phyloP scores from a whole-genome alignment of 2,329 filamentous ascomycete genomes.

The Aotearoamyces nothofagi region DNA sequence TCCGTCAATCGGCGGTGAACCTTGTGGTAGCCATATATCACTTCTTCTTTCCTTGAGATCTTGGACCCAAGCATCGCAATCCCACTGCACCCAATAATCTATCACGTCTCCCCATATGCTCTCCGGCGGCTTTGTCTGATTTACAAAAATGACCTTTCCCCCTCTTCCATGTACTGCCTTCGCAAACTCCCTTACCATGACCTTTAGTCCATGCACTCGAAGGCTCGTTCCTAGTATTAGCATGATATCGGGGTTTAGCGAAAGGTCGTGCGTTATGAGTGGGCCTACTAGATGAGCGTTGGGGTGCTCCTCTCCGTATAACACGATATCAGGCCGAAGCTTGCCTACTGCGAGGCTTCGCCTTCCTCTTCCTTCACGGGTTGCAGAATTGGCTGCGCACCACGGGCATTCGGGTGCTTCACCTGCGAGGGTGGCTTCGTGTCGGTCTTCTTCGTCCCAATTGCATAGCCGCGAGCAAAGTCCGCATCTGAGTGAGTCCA shows the following conservation, averaged over 20 bases:
- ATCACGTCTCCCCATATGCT: slow-evolving; percentile 60
- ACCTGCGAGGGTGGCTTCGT: slow-evolving; percentile 33
- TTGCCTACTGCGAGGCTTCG: slow-evolving; percentile 52
- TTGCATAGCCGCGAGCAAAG: slow-evolving; percentile 39
- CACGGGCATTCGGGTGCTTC: slow-evolving; percentile 52
- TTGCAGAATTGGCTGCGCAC: slow-evolving; percentile 45
- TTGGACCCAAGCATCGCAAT: slow-evolving; percentile 58
- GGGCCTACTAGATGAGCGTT: slow-evolving; percentile 51
- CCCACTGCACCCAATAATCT: slow-evolving; percentile 62
- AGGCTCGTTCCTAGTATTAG: slow-evolving; percentile 59
- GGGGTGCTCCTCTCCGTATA: slow-evolving; percentile 62
- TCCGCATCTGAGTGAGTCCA: slow-evolving; percentile 48
- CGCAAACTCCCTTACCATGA: slow-evolving; percentile 56
- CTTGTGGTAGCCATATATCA: slow-evolving; percentile 18
- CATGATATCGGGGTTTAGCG: slow-evolving; percentile 47
- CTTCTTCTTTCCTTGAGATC: slow-evolving; percentile 29
- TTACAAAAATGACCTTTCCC: slow-evolving; percentile 58
- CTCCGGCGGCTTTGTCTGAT: slow-evolving; percentile 56
- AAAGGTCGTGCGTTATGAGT: slow-evolving; percentile 52
- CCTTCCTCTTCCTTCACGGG: slow-evolving; percentile 49
- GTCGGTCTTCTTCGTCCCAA: slow-evolving; percentile 40
- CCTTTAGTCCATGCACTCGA: slow-evolving; percentile 55
- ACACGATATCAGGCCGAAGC: slow-evolving; percentile 55
- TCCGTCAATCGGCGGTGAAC: slow-evolving; percentile 5
- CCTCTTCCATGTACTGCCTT: slow-evolving; percentile 50